phyloP scores from a whole-genome alignment of 179 eudicot species.

The Actinidia polygama region DNA sequence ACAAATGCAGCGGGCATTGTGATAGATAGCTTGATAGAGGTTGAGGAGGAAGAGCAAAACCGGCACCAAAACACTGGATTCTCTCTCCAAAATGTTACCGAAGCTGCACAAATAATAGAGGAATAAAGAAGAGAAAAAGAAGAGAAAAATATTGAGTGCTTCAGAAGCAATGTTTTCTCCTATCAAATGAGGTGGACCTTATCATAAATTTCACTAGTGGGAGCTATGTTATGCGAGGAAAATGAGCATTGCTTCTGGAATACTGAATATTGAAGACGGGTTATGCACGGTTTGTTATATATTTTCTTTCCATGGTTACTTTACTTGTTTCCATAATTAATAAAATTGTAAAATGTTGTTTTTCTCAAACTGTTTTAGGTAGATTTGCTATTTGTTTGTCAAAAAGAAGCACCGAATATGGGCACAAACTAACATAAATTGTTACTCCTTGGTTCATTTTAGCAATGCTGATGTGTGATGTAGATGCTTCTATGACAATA shows the following conservation, averaged over 20 bases:
- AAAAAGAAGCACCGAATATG: not conserved
- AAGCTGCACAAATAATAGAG: not conserved
- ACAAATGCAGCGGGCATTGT: constrained; percentile 31
- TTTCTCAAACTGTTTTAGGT: not conserved
- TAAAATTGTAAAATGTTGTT: not conserved
- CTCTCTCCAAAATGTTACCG: not conserved
- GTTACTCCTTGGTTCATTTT: not conserved
- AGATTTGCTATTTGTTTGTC: not conserved
- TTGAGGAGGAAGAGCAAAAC: constrained; percentile 15
- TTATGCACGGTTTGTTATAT: too few relatives aligned
- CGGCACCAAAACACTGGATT: not conserved
- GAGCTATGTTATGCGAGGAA: too few relatives aligned
- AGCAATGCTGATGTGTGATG: not conserved
- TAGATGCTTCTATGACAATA: not conserved
- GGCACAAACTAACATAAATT: not conserved
- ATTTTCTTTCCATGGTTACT: not conserved
- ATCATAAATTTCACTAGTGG: too few relatives aligned
- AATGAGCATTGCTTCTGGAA: too few relatives aligned
- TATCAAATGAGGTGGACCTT: too few relatives aligned
- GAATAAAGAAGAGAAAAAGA: not conserved
- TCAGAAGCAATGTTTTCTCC: too few relatives aligned
- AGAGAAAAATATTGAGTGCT: too few relatives aligned
- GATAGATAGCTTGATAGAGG: constrained; percentile 30
- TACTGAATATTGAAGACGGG: too few relatives aligned
- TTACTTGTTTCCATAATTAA: not conserved